Conservation (phyloP, 306 rosid species). For the Fragaria ananassa region DNA sequence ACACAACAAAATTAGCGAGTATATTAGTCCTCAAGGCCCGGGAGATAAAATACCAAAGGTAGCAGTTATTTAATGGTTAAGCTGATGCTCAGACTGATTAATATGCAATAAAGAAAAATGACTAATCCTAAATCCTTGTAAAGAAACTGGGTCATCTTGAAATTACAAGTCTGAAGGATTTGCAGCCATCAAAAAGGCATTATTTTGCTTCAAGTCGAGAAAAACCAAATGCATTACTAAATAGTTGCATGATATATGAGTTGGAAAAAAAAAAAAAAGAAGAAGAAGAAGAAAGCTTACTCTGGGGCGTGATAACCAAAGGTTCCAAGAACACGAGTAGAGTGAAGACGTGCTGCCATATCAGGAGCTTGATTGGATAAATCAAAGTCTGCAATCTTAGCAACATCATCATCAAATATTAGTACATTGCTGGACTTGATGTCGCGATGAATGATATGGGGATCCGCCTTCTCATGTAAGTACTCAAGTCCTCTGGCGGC, state of each 20-base stretch:
- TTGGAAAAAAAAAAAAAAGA: slow-evolving; percentile 8
- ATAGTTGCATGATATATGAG: background rate
- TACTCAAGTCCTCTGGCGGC: slow-evolving; percentile 91
- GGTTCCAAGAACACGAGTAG: slow-evolving; percentile 93
- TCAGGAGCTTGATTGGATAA: slow-evolving; percentile 95
- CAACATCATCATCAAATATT: slow-evolving; percentile 78
- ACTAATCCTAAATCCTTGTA: background rate
- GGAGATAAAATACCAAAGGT: background rate
- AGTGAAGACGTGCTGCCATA: slow-evolving; percentile 94
- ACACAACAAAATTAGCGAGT: slow-evolving; percentile 21
- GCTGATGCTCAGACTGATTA: slow-evolving; percentile 8
- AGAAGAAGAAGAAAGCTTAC: slow-evolving; percentile 43
- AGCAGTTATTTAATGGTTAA: background rate
- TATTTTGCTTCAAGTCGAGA: background rate
- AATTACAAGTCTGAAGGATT: slow-evolving; percentile 16
- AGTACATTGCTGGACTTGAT: slow-evolving; percentile 88
- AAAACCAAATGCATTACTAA: background rate
- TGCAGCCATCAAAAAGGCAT: slow-evolving; percentile 7
- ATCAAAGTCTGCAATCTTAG: slow-evolving; percentile 92
- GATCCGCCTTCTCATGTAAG: slow-evolving; percentile 78
- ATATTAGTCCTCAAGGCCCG: background rate
- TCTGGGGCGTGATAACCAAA: slow-evolving; percentile 97
- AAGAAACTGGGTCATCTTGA: background rate
- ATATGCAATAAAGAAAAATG: slow-evolving; percentile 12
- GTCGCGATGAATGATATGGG: slow-evolving; percentile 81